Evolutionary conservation across 768 basidiomycete genomes (phyloP), one percentile per base, ranked within the genome.

Genomic region (Boletus vinaceobasis): DNA sequence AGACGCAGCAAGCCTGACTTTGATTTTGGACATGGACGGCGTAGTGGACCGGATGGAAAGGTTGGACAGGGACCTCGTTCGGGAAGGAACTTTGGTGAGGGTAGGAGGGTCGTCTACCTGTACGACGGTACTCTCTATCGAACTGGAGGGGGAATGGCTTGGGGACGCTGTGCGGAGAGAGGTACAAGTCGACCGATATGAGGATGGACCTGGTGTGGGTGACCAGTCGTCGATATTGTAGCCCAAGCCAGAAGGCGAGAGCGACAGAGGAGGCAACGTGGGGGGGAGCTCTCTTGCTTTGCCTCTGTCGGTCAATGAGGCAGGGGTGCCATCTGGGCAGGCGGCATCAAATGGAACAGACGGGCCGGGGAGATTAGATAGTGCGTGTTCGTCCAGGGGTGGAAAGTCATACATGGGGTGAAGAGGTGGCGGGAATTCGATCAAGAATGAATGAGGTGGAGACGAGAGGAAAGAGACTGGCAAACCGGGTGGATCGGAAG

Each of bases 251-350:
- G 85, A 73, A 31, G 81, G 74, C 48, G 81, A 75, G 63, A 90
- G 84, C 32, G 77, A 72, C 55, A 88, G 74, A 57, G 87, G 86
- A 55, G 88, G 86, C 56, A 88, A 76, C 65, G 75, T 75, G 54
- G 87, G 84, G 43, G 85, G 80, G 33, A 65, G 55, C 65, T 75
- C 73, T 61, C 65, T 71, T 50, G 76, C 84, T 71, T 80, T 87
- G 62, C 78, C 83, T 72, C 86, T 90, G 63, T 62, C 66, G 58
- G 55, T 42, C 59, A 71, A 67, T 21, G 71, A 63, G 67, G 67
- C 61, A 60, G 50, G 27, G 36, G 49, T 36, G 33, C 43, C 49
- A 29, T 64, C 57, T 35, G 27, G 33, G n/a, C 56, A 56, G 48
- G 37, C 11, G 44, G 17, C 56, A 47, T 60, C 45, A 48, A 49